A percentile compares a stretch with the other conserved stretches of the same genome.
phyloP scores from a whole-genome alignment of 116 monocot species.

The Trichopus zeylanicus region DNA sequence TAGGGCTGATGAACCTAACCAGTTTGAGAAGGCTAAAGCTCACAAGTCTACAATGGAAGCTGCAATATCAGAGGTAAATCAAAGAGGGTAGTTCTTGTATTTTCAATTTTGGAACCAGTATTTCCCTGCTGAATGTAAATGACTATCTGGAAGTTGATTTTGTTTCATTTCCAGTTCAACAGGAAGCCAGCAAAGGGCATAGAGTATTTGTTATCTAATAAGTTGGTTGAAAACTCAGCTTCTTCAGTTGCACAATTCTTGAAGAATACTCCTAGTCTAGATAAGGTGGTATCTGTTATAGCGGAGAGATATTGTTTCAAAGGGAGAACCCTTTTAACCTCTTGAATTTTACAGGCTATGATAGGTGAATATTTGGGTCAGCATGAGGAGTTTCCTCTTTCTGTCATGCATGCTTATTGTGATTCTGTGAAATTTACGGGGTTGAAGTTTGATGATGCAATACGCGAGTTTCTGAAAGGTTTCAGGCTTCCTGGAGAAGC shows the following conservation, averaged over 20 bases:
- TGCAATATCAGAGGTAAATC: slow-evolving; percentile 85
- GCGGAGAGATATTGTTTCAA: not conserved
- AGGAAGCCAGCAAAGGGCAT: slow-evolving; percentile 79
- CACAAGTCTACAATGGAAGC: slow-evolving; percentile 93
- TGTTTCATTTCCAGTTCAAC: slow-evolving; percentile 56
- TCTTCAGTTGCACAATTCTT: slow-evolving; percentile 79
- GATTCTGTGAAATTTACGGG: slow-evolving; percentile 97
- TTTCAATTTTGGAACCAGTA: not conserved
- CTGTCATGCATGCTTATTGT: slow-evolving; percentile 99
- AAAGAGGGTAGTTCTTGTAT: no score
- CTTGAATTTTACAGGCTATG: slow-evolving; percentile 58
- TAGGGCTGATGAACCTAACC: slow-evolving; percentile 52
- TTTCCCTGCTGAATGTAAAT: not conserved
- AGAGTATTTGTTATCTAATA: slow-evolving; percentile 72
- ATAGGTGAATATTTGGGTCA: slow-evolving; percentile 99
- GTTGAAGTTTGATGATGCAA: slow-evolving; percentile 89
- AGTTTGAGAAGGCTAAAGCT: slow-evolving; percentile 96
- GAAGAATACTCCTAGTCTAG: slow-evolving; percentile 70
- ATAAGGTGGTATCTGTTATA: slow-evolving; percentile 59
- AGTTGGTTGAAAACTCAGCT: slow-evolving; percentile 74
- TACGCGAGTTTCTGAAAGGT: slow-evolving; percentile 91
- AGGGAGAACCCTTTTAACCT: slow-evolving; percentile 5
- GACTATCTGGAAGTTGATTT: not conserved
- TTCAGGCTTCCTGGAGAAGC: slow-evolving; percentile 98
- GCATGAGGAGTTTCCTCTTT: slow-evolving; percentile 87